Evolutionary conservation across 495 filamentous ascomycete species (phyloP).

Genomic region (Echria macrotheca): DNA sequence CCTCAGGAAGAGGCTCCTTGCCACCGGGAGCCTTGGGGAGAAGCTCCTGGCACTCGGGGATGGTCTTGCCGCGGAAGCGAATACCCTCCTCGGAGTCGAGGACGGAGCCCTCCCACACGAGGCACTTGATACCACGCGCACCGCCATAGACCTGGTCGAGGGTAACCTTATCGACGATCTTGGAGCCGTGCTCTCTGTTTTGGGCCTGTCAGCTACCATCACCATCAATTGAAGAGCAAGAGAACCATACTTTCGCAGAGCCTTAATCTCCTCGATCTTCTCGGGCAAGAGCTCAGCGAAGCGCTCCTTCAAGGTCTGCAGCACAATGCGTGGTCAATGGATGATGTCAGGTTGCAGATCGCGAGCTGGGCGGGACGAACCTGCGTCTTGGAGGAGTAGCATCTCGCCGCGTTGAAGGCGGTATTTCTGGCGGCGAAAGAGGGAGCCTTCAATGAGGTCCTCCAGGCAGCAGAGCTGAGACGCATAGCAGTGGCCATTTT

Average conservation of each 20-base stretch:
- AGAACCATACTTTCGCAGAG: constrained; percentile 74
- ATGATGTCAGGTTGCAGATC: constrained; percentile 21
- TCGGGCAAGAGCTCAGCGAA: constrained; percentile 92
- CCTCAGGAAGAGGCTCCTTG: constrained; percentile 94
- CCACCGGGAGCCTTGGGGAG: constrained; percentile 95
- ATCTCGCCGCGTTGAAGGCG: constrained; percentile 74
- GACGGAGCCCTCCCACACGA: constrained; percentile 99
- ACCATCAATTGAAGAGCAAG: constrained; percentile 4
- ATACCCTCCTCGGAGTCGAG: constrained; percentile 98
- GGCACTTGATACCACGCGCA: constrained; percentile 95
- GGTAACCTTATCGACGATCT: constrained; percentile 94
- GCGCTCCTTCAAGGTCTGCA: constrained; percentile 91
- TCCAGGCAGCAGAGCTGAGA: constrained; percentile 68
- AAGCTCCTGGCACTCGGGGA: constrained; percentile 95
- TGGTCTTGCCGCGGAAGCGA: constrained; percentile 96
- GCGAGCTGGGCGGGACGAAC: constrained; percentile 42
- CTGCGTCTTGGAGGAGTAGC: constrained; percentile 88
- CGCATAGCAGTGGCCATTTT: constrained; percentile 76
- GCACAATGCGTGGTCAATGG: constrained; percentile 25
- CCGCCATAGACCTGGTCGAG: constrained; percentile 99
- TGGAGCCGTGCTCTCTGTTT: constrained; percentile 81
- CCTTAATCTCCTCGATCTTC: constrained; percentile 99
- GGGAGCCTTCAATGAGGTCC: constrained; percentile 61
- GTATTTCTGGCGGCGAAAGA: constrained; percentile 57
- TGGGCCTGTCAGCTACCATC: constrained; percentile 13